These are phyloP conservation scores for Cladosporium sp. DNA, from an alignment of 2,329 filamentous ascomycete species.

Conservation along the genomic window DNA sequence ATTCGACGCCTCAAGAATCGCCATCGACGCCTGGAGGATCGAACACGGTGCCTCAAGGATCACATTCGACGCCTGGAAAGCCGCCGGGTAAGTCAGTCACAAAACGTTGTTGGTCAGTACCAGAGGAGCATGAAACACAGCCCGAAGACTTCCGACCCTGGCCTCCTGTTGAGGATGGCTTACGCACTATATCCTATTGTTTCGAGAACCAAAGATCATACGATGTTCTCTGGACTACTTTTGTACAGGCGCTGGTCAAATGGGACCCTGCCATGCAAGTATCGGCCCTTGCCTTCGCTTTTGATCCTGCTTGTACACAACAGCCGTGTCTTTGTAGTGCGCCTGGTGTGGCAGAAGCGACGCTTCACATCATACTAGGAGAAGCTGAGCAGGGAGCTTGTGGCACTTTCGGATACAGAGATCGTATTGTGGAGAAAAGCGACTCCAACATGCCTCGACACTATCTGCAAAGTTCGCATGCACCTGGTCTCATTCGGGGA, in stretches of 20 bases:
- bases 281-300: not conserved
- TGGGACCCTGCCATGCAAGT: not conserved
- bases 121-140: not conserved
- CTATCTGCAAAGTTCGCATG: not conserved
- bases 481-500: no score
- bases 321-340: not conserved
- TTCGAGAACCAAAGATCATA: not conserved
- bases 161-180: not conserved
- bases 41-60: no score
- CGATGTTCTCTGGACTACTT: not conserved
- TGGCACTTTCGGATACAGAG: not conserved
- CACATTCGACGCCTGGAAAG: not conserved
- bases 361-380: not conserved
- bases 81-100: not conserved
- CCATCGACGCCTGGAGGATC: no score
- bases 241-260: not conserved
- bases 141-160: not conserved
- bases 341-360: not conserved
- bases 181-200: not conserved
- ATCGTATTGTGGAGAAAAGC: not conserved
- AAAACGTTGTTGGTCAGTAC: not conserved
- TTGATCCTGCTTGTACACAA: not conserved
- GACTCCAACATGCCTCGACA: not conserved
- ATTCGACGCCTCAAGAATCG: not conserved
- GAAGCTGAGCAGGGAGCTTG: no score